Evolutionary conservation across 345 rosid genomes (phyloP), one percentile per base, ranked within the genome.

Genomic region (Rhizophora mangle): DNA sequence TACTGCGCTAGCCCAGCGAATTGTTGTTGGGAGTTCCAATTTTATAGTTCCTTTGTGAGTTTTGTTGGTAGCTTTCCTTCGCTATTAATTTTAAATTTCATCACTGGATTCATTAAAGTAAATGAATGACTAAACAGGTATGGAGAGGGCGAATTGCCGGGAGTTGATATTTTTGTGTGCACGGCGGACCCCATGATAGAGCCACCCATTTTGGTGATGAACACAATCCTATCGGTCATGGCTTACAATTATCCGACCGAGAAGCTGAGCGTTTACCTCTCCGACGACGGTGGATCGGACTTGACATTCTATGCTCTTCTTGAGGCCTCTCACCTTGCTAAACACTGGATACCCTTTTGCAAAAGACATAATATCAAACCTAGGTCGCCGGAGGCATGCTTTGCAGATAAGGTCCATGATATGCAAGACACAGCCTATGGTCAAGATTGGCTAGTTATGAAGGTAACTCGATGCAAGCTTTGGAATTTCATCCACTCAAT

Each of bases 341-440:
- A 91, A 68, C 83, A 87, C 79, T 93, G 98, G 98, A 89, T 93
- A 39, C 98, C 96, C 1, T 93, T 87, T 72, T 93, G 96, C 73
- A 93, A 90, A 84, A 88, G 82, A 68, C 82, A 84, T 57, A 51
- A 76, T 27, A 85, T 90, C 26, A 87, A 89, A 82, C 96, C 96
- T 46, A 82, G 93, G 65, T 88, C 97, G 18, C 97, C 98, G 0
- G 90, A 87, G 67, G 82, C 87, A 81, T 90, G 89, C 82, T 90
- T 90, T 70, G 71, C 87, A 31, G 63, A 60, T 34, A 65, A 60
- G 34, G 7, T 49, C 1, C 30, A 2, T 6, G 64, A 67, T 36
- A 51, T 6, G 11, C 69, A 24, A 55, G 58, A 49, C 19, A 15
- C 37, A 13, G 67, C 52, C 20, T 65, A 51, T 31, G 68, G 73